Conservation (phyloP, 306 rosid genomes). For the Pterocarpus macrocarpus region DNA sequence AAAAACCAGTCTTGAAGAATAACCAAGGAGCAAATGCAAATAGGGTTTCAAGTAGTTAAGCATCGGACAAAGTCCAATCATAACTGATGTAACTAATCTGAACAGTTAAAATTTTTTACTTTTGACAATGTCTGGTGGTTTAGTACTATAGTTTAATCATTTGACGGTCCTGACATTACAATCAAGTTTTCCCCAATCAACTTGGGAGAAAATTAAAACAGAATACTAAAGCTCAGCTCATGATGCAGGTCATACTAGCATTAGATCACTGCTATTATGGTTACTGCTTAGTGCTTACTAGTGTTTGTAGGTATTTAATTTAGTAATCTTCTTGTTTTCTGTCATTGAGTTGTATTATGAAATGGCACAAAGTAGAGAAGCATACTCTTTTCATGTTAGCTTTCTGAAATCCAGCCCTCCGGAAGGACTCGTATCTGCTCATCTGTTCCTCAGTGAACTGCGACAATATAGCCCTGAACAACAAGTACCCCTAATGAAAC, state of each 20-base stretch:
- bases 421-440: slow-evolving; percentile 93
- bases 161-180: slow-evolving; percentile 3
- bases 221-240: background rate
- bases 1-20: slow-evolving; percentile 1
- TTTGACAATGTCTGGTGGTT: background rate
- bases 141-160: background rate
- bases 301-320: too few species aligned
- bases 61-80: background rate
- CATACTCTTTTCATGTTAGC: slow-evolving; percentile 91
- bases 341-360: background rate
- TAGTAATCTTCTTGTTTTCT: too few species aligned
- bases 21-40: slow-evolving; percentile 3
- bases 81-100: slow-evolving; percentile 6
- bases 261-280: background rate
- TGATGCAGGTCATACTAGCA: slow-evolving; percentile 23
- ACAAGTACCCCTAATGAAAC: background rate
- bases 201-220: background rate
- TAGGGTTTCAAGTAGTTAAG: slow-evolving; percentile 18
- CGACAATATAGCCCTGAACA: slow-evolving; percentile 75
- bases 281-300: too few species aligned
- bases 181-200: background rate
- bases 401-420: slow-evolving; percentile 95
- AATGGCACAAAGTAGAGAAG: background rate
- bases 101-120: background rate
- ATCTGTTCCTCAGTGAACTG: slow-evolving; percentile 92